Percentiles rank a stretch among this genome's conserved stretches.
Evolutionary conservation across 805 yeast species (phyloP).

Genomic region (Monosporozyma aquatica): DNA sequence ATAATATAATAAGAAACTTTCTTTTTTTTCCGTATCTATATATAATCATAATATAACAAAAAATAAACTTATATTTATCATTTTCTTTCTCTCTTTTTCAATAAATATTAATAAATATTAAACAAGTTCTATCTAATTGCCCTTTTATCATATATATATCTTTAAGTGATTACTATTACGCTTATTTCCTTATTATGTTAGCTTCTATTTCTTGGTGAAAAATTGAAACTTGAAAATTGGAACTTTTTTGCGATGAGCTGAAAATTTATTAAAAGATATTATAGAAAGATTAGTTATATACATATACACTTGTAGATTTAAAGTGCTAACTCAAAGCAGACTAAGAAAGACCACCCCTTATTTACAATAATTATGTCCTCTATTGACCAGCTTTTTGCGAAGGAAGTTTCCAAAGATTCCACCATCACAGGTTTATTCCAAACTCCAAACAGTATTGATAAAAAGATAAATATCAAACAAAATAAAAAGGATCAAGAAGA

Average conservation of each 20-base stretch:
- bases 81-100: too few species aligned
- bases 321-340: neutral
- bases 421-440: neutral
- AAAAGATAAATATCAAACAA: slow-evolving; percentile 6
- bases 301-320: too few species aligned
- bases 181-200: neutral
- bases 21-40: too few species aligned
- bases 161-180: neutral
- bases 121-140: too few species aligned
- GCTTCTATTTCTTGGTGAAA: neutral
- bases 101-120: too few species aligned
- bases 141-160: too few species aligned
- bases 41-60: too few species aligned
- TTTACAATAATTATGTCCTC: neutral
- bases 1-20: too few species aligned
- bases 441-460: slow-evolving; percentile 1
- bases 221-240: too few species aligned
- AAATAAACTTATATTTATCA: neutral
- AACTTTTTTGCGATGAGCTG: slow-evolving; percentile 1
- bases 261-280: neutral
- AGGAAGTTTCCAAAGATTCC: neutral
- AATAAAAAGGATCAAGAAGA: slow-evolving; percentile 10
- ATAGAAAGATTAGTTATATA: too few species aligned
- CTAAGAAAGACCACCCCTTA: too few species aligned
- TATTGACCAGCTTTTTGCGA: slow-evolving; percentile 26